These are phyloP conservation scores for Malassezia pachydermatis DNA, from an alignment of 1,284 basidiomycete genomes.

Conservation along the genomic window DNA sequence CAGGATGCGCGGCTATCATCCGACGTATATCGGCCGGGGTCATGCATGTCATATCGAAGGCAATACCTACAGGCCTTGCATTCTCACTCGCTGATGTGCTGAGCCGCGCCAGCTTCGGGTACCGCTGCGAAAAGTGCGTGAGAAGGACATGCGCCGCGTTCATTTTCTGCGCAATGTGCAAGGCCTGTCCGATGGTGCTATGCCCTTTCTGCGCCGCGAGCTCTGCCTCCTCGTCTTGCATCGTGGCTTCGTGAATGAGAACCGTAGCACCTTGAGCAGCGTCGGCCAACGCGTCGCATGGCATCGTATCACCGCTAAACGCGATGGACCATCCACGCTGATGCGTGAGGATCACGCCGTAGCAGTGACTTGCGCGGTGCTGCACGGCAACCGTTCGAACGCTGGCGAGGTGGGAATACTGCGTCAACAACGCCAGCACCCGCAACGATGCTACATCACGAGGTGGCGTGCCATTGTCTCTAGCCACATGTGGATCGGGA, in stretches of 20 bases:
- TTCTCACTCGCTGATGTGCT: neutral
- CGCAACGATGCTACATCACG: neutral
- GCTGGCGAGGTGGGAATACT: slow-evolving; percentile 3
- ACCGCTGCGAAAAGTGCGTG: slow-evolving; percentile 89
- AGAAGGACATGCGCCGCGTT: slow-evolving; percentile 68
- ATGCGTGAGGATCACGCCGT: slow-evolving; percentile 51
- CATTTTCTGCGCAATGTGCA: slow-evolving; percentile 65
- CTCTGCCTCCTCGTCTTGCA: slow-evolving; percentile 59
- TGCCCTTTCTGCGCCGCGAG: slow-evolving; percentile 70
- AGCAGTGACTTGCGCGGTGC: slow-evolving; percentile 20
- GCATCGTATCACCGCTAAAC: slow-evolving; percentile 77
- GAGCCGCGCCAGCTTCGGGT: slow-evolving; percentile 68
- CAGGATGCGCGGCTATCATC: slow-evolving; percentile 51
- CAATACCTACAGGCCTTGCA: slow-evolving; percentile 54
- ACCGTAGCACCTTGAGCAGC: slow-evolving; percentile 65
- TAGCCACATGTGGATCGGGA: slow-evolving; percentile 7
- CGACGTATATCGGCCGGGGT: slow-evolving; percentile 70
- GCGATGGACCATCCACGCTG: slow-evolving; percentile 30
- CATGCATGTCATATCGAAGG: slow-evolving; percentile 69
- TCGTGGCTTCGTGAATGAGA: slow-evolving; percentile 85
- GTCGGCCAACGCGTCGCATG: slow-evolving; percentile 59
- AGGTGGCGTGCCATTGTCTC: slow-evolving; percentile 8
- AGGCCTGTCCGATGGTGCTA: slow-evolving; percentile 77
- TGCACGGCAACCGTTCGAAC: slow-evolving; percentile 23
- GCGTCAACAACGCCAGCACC: neutral